Evolutionary conservation across 1,284 basidiomycete species (phyloP), one percentile per base, ranked within the genome.

Genomic region (Cryptococcus sp.): DNA sequence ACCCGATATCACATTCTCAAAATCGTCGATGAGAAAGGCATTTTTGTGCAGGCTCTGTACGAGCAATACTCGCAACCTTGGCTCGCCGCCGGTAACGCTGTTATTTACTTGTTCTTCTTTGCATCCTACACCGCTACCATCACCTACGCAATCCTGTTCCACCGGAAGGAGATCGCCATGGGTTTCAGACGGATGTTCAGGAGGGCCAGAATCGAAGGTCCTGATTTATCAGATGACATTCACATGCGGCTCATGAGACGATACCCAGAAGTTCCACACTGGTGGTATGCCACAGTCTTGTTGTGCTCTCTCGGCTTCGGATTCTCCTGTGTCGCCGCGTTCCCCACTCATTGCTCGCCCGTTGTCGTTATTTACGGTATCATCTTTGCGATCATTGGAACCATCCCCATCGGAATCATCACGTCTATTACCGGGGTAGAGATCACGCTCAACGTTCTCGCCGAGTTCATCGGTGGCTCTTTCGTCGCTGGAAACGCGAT

Each of bases 401-500:
- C 81, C 46, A 70, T 84, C 6, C 83, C 83, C 3, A 72, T 80
- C 41, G 81, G 81, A 36, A 82, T 83, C 76, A 80, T 83, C 52
- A 78, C 79, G 60, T 82, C 82, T 14, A 79, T 83, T 46, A 81
- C 80, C 11, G 57, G 57, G 32, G 54, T 62, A 46, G 54, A 59
- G 50, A 56, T 62, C 51, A 54, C 52, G 10, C 52, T 62, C 4
- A 58, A 57, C 49, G 53, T 55, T n/a, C 49, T 58, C 2, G 51
- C 83, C 7, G 84, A 85, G 65, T 73, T 84, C 35, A 80, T 85
- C 50, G 77, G 82, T 47, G 83, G 82, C 31, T 82, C 81, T 64
- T 74, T 77, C 36, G 76, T 83, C n/a, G 53, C 59, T 3, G 59
- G 57, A 34, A 78, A 77, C 23, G 82, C 83, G 3, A 67, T 83